phyloP scores from a whole-genome alignment of 345 rosid species.

The Lumnitzera littorea region DNA sequence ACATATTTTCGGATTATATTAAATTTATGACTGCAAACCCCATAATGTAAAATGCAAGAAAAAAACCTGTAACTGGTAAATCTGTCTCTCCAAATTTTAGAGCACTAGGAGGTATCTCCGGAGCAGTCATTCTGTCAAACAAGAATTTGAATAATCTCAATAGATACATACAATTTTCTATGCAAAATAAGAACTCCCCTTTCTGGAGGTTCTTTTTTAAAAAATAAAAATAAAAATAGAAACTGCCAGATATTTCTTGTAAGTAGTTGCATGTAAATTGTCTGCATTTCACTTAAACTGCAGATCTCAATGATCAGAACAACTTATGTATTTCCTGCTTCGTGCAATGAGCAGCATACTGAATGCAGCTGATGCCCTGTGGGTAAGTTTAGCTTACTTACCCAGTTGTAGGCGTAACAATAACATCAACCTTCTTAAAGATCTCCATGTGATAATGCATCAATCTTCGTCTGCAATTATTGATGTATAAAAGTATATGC shows the following conservation, averaged over 20 bases:
- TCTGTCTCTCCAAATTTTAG: constrained; percentile 71
- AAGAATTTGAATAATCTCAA: background rate
- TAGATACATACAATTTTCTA: no score
- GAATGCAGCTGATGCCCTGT: background rate
- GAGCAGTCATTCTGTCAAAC: constrained; percentile 72
- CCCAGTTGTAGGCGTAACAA: constrained; percentile 86
- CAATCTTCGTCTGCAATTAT: constrained; percentile 54
- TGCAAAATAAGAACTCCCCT: no score
- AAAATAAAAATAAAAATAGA: no score
- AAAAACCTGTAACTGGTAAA: constrained; percentile 59
- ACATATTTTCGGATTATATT: background rate
- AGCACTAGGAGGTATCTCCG: constrained; percentile 60
- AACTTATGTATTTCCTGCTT: no score
- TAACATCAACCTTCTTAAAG: constrained; percentile 73
- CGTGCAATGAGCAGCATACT: no score
- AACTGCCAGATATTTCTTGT: no score
- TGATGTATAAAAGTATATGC: no score
- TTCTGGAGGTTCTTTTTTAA: no score
- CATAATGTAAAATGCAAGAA: background rate
- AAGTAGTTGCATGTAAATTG: no score
- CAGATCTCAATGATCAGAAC: no score
- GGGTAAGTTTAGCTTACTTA: constrained; percentile 14
- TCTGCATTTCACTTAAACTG: no score
- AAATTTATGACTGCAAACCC: background rate
- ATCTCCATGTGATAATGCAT: constrained; percentile 78